Evolutionary conservation across 495 filamentous ascomycete genomes (phyloP).

Genomic region (Durotheca rogersii): DNA sequence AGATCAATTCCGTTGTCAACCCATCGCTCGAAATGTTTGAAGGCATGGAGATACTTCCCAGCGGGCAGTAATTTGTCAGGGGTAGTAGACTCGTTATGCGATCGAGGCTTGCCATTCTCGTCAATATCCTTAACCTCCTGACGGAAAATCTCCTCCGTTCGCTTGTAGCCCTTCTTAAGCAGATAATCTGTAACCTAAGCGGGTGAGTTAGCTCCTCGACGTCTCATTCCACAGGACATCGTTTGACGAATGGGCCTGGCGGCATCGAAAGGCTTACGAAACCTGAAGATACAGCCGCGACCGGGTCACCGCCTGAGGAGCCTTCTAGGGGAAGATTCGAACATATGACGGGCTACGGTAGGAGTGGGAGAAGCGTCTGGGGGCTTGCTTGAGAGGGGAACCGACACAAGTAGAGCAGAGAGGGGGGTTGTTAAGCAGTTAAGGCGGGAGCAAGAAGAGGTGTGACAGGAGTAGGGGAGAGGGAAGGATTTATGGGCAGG

Average conservation of each 20-base stretch:
- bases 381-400: too few relatives aligned
- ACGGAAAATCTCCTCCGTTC: slow-evolving; percentile 89
- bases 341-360: too few relatives aligned
- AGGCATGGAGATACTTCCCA: slow-evolving; percentile 70
- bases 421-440: too few relatives aligned
- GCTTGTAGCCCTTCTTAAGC: slow-evolving; percentile 90
- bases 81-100: slow-evolving; percentile 14
- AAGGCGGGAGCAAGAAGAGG: too few relatives aligned
- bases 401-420: too few relatives aligned
- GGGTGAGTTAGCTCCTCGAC: neutral
- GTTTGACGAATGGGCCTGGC: neutral
- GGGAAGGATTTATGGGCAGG: too few relatives aligned
- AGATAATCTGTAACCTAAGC: slow-evolving; percentile 90
- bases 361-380: too few relatives aligned
- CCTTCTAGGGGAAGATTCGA: too few relatives aligned
- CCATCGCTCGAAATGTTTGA: slow-evolving; percentile 71
- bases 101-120: slow-evolving; percentile 31
- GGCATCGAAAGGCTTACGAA: neutral
- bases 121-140: slow-evolving; percentile 69
- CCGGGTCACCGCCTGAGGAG: too few relatives aligned
- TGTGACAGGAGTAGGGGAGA: too few relatives aligned
- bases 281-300: too few relatives aligned
- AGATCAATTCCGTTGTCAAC: slow-evolving; percentile 87
- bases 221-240: too few relatives aligned
- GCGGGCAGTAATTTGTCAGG: slow-evolving; percentile 29